Evolutionary conservation across 1,284 basidiomycete genomes (phyloP), one percentile per base, ranked within the genome.

Genomic region (Marasmius oreades): DNA sequence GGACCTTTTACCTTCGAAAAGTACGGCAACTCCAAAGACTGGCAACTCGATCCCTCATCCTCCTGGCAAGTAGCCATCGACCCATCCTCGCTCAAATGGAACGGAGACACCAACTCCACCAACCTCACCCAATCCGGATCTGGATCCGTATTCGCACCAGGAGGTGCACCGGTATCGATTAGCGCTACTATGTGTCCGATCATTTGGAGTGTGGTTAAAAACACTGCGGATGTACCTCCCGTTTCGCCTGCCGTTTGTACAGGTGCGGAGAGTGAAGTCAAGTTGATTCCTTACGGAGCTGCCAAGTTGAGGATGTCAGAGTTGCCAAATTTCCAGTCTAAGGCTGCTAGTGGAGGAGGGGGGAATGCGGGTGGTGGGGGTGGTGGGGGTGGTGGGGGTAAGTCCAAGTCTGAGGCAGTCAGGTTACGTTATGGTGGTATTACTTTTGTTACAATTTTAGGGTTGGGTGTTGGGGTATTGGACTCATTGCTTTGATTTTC

Each of bases 261-360:
- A 42, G 39, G 39, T 2, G 16, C 39, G 39, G 39, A 42, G 39
- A 42, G 8, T 20, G 20, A 16, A 14, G 14, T 42, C 12, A 42
- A 42, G 39, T 5, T 42, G 10, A n/a, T 42, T 14, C 39, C 39
- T 7, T 42, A 42, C 5, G 39, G 39, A 20, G 39, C 53, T 37
- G 57, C 59, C 18, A 61, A 61, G 34, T 22, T 61, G 46, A 56
- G 59, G 45, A 59, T 61, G 37, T 56, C 57, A 10, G 59, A 61
- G 47, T n/a, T 61, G 26, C 54, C 57, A 5, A 56, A 42, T 2
- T 59, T 58, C 47, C 12, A 11, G 2, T 37, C 8, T 16, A 20
- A 16, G 7, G 16, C n/a, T 2, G 39, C 11, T 6, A 42, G 7
- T 6, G n/a, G 14, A 14, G n/a, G 20, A 16, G 16, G 39, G 1